Evolutionary conservation across 2,329 filamentous ascomycete genomes (phyloP), one percentile per base, ranked within the genome.

Genomic region (Fusarium irregulare): DNA sequence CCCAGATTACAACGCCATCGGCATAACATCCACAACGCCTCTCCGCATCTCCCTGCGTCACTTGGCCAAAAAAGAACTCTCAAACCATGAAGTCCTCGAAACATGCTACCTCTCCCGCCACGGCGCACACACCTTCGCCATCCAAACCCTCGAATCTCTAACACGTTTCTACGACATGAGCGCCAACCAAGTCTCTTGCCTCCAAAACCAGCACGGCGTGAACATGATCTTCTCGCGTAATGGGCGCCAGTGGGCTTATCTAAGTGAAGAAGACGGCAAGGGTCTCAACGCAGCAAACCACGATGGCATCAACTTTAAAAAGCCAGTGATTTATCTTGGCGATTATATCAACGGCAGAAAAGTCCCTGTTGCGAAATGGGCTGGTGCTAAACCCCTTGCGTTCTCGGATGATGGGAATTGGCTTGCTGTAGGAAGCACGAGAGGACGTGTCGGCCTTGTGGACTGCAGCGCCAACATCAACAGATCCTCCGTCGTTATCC

Each of bases 1-100:
- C 44, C 75, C 72, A 11, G 73, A 74, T 41, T 75, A 75, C 64
- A 64, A 76, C 40, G 72, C 75, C 45, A 74, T 76, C 14, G 70
- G 68, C 40, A 71, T 76, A 61, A 69, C 72, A 48, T 68, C 72
- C 54, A 73, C 68, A 37, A 68, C 72, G 2, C 75, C 75, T 8
- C 55, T 74, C 1, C 53, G 61, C 47, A 74, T 77, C 46, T 68
- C 56, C 45, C 69, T 77, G 30, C 66, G 66, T 23, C 75, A 77
- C 55, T 20, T 77, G 13, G 64, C 66, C 46, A 76, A 76, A 53
- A 73, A 72, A 20, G 74, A 74, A 37, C 68, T 76, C 28, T 66
- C 66, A 48, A 71, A 71, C 57, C 61, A 74, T 7, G 75, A 76
- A 28, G 64, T 76, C 11, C 42, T 74, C 34, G 61, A 76, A 13